Evolutionary conservation across 345 rosid genomes (phyloP).

Genomic region (Cardamine chenopodiifolia): DNA sequence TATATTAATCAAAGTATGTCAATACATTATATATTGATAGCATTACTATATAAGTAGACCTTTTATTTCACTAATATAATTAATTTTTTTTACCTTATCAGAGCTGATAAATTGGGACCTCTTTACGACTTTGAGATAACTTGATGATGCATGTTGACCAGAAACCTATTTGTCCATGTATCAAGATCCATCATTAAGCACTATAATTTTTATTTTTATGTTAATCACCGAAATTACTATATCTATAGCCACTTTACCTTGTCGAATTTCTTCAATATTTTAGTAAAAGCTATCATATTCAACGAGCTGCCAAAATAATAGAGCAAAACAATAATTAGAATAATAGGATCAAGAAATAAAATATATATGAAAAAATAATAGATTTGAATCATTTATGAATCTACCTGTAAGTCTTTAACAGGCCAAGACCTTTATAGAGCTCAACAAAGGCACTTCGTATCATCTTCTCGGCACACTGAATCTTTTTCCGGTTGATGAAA

Average conservation of each 20-base stretch:
- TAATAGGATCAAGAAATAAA: conserved; percentile 1
- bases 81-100: conserved; percentile 71
- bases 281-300: conserved; percentile 83
- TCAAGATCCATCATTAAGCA: conserved; percentile 26
- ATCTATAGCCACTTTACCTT: conserved; percentile 55
- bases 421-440: conserved; percentile 79
- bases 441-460: conserved; percentile 87
- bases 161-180: conserved; percentile 62
- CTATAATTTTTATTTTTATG: conserved; percentile 1
- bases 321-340: conserved; percentile 23
- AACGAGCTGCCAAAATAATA: conserved; percentile 63
- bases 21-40: conserved; percentile 5
- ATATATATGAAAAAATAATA: background rate
- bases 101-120: conserved; percentile 88
- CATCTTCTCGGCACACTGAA: conserved; percentile 87
- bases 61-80: background rate
- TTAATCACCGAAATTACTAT: background rate
- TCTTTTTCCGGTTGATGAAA: conserved; percentile 66
- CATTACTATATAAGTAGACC: background rate
- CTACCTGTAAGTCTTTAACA: conserved; percentile 79
- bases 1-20: conserved; percentile 1
- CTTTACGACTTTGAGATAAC: conserved; percentile 81
- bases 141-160: conserved; percentile 78
- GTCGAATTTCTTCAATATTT: conserved; percentile 94
- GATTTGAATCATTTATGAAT: background rate